Evolutionary conservation across 2,329 filamentous ascomycete species (phyloP), one percentile per base, ranked within the genome.

Genomic region (Fusarium dlaminii): DNA sequence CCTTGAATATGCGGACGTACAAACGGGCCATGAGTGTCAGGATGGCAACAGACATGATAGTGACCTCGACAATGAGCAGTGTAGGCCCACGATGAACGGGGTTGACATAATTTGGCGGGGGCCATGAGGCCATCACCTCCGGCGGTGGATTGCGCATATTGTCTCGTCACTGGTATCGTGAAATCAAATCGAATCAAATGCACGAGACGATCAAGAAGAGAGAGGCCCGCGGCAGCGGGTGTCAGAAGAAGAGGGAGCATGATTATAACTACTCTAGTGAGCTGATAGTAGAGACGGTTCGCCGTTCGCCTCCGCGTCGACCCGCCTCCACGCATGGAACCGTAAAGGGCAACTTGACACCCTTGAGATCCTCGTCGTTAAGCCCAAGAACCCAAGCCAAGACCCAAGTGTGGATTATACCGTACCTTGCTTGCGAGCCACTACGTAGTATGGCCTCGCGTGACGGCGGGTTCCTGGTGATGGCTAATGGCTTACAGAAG

Each of bases 81-180:
- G 76, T 78, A 8, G 80, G 80, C 0, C 83, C 84, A 55, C 83
- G 80, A 7, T 79, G 80, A 24, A 79, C 79, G 8, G 84, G 84
- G 57, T 84, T 63, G 56, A 77, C 73, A 63, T 82, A 82, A 68
- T 85, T 84, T 15, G 83, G 80, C 27, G 43, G 37, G 20, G 84
- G 84, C 84, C 84, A 86, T 46, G 76, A 67, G 55, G 78, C 78
- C 58, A 79, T 58, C 42, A 84, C 80, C 40, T 82, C 80, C 12
- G 75, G 64, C 18, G 83, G 83, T 48, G 83, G 82, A 39, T 79
- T 72, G 49, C 83, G 79, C 82, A 84, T 84, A 14, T 57, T 34
- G 30, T 34, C 30, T 74, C 14, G 64, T 32, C 51, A 57, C 42
- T 57, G 43, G 30, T 62, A 61, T 22, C 52, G 54, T 43, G 22